phyloP scores from a whole-genome alignment of 345 rosid genomes.

The Camelina laxa region DNA sequence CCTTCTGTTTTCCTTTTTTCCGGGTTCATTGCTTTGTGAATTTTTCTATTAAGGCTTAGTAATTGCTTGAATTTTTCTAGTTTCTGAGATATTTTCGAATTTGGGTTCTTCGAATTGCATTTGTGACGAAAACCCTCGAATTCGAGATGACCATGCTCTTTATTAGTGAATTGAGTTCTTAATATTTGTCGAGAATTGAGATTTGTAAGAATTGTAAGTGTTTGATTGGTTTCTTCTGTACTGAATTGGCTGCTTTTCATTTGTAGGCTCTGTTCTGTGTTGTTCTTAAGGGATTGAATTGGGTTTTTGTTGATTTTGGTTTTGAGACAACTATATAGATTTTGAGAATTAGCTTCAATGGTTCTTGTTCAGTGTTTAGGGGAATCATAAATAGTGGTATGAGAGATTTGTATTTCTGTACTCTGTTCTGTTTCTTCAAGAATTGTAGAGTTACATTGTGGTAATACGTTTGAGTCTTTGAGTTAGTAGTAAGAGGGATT shows the following conservation, averaged over 20 bases:
- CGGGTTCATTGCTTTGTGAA: not conserved
- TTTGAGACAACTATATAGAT: not conserved
- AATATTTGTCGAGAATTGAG: not conserved
- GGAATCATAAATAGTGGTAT: not conserved
- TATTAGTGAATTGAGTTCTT: not conserved
- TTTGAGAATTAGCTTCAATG: not conserved
- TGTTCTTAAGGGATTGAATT: not conserved
- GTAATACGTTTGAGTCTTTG: too few species aligned
- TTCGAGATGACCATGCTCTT: not conserved
- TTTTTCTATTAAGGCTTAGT: not conserved
- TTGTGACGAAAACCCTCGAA: not conserved
- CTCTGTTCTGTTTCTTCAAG: not conserved
- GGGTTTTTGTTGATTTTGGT: not conserved
- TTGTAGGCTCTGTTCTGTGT: not conserved
- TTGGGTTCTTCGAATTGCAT: too few species aligned
- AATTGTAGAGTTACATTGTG: not conserved
- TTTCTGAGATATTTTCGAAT: not conserved
- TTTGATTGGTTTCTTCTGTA: not conserved
- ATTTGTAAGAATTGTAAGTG: not conserved
- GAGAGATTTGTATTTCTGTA: not conserved
- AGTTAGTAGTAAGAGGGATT: too few species aligned
- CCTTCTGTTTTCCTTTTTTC: too few species aligned
- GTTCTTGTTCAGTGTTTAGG: not conserved
- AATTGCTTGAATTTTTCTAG: not conserved
- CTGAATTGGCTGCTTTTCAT: not conserved